Evolutionary conservation across 371 early-diverging fungal species (phyloP).

Genomic region (Dinochytrium kinnereticum): DNA sequence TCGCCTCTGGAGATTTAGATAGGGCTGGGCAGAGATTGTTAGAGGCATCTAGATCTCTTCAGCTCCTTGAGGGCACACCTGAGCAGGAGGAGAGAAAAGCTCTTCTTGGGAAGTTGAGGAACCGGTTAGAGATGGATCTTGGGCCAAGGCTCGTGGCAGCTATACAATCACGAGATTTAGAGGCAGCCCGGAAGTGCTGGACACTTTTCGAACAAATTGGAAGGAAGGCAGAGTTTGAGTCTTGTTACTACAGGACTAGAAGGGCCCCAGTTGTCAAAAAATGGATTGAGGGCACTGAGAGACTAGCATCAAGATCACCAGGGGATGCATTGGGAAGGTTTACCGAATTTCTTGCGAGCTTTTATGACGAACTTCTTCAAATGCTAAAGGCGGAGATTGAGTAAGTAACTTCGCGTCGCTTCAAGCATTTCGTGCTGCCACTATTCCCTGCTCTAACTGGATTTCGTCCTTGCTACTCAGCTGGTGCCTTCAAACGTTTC

Average conservation of each 20-base stretch:
- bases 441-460: too few relatives aligned
- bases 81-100: conserved; percentile 66
- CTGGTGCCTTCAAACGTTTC: conserved; percentile 68
- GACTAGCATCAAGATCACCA: conserved; percentile 32
- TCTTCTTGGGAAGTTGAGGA: conserved; percentile 58
- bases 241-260: conserved; percentile 61
- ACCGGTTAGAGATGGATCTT: conserved; percentile 62
- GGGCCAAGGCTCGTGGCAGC: conserved; percentile 58
- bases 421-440: too few relatives aligned
- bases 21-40: conserved; percentile 65
- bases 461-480: too few relatives aligned
- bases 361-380: conserved; percentile 58
- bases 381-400: conserved; percentile 60
- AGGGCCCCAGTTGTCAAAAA: conserved; percentile 49
- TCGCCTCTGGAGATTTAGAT: conserved; percentile 65
- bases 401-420: too few relatives aligned
- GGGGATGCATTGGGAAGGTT: conserved; percentile 39
- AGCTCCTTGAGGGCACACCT: conserved; percentile 68
- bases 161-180: conserved; percentile 60
- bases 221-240: conserved; percentile 61
- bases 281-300: conserved; percentile 43
- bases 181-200: conserved; percentile 57
- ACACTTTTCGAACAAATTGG: conserved; percentile 64
- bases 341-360: conserved; percentile 47
- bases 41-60: conserved; percentile 70